Percentiles rank a stretch among this genome's conserved stretches.
phyloP scores from a whole-genome alignment of 179 eudicot genomes.

The Spinacia oleracea region DNA sequence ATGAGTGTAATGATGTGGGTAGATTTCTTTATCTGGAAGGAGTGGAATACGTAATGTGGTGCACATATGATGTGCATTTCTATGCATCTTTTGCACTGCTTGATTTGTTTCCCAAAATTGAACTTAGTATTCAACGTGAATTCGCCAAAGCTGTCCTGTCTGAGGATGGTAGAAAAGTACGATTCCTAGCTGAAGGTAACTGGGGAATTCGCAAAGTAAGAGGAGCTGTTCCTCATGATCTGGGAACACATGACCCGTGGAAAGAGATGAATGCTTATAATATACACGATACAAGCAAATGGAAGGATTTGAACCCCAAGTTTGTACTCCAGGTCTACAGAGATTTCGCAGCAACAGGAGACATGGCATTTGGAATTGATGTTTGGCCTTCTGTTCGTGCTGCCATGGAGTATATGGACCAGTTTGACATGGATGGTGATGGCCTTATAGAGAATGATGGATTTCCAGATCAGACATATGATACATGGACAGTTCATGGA shows the following conservation, averaged over 20 bases:
- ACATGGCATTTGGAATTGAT: constrained; percentile 82
- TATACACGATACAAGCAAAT: constrained; percentile 92
- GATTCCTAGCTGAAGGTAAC: constrained; percentile 83
- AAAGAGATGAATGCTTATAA: constrained; percentile 98
- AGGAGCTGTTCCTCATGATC: constrained; percentile 97
- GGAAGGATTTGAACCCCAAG: constrained; percentile 96
- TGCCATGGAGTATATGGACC: constrained; percentile 96
- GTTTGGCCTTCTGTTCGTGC: constrained; percentile 98
- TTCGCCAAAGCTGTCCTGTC: constrained; percentile 88
- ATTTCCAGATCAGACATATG: constrained; percentile 96
- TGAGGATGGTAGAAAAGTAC: constrained; percentile 81
- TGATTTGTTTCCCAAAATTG: constrained; percentile 86
- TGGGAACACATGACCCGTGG: constrained; percentile 98
- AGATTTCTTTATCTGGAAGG: constrained; percentile 94
- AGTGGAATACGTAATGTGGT: constrained; percentile 97
- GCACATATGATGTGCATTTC: constrained; percentile 97
- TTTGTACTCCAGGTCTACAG: constrained; percentile 97
- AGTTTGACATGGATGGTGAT: constrained; percentile 81
- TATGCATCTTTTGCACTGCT: constrained; percentile 97
- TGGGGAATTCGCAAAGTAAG: constrained; percentile 84
- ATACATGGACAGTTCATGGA: constrained; percentile 98
- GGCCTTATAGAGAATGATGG: constrained; percentile 95
- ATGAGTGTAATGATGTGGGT: constrained; percentile 74
- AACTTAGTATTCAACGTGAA: constrained; percentile 92
- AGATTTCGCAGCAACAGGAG: constrained; percentile 89